Conservation (phyloP, 495 filamentous ascomycete genomes). For the Aspergillus conjunctus region DNA sequence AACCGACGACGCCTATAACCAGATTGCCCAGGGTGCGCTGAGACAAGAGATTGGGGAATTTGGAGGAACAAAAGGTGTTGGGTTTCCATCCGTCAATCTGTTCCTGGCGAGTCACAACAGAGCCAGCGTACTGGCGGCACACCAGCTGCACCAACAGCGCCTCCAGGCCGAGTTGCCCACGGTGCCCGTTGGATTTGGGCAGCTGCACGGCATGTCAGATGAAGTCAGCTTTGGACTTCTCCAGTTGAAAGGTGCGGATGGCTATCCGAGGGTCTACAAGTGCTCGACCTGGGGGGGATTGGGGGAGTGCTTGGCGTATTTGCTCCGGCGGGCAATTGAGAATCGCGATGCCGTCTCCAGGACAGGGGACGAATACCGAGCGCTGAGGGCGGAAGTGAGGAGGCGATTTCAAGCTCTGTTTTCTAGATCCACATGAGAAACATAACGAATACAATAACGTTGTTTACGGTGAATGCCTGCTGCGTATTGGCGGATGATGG, state of each 20-base stretch:
- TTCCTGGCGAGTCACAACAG: slow-evolving; percentile 49
- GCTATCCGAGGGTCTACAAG: slow-evolving; percentile 69
- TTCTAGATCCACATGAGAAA: background rate
- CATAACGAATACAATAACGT: slow-evolving; percentile 1
- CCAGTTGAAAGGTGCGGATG: slow-evolving; percentile 40
- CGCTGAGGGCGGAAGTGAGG: slow-evolving; percentile 67
- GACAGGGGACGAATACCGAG: slow-evolving; percentile 67
- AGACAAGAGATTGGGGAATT: slow-evolving; percentile 38
- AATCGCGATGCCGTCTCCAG: slow-evolving; percentile 82
- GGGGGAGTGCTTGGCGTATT: slow-evolving; percentile 84
- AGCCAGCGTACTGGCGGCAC: slow-evolving; percentile 37
- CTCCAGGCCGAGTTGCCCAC: slow-evolving; percentile 33
- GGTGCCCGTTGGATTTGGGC: slow-evolving; percentile 48
- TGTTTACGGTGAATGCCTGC: too few relatives aligned
- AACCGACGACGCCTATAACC: slow-evolving; percentile 66
- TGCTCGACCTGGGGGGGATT: slow-evolving; percentile 86
- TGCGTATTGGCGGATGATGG: too few relatives aligned
- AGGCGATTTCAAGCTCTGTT: slow-evolving; percentile 49
- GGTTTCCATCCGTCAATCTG: slow-evolving; percentile 40
- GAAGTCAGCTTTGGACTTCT: slow-evolving; percentile 80
- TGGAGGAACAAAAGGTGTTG: slow-evolving; percentile 30
- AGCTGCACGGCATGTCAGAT: slow-evolving; percentile 92
- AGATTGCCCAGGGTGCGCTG: slow-evolving; percentile 50
- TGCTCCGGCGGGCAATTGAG: slow-evolving; percentile 82
- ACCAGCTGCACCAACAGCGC: slow-evolving; percentile 37